Evolutionary conservation across 1,284 basidiomycete genomes (phyloP).

Genomic region (Albatrellus sp.): DNA sequence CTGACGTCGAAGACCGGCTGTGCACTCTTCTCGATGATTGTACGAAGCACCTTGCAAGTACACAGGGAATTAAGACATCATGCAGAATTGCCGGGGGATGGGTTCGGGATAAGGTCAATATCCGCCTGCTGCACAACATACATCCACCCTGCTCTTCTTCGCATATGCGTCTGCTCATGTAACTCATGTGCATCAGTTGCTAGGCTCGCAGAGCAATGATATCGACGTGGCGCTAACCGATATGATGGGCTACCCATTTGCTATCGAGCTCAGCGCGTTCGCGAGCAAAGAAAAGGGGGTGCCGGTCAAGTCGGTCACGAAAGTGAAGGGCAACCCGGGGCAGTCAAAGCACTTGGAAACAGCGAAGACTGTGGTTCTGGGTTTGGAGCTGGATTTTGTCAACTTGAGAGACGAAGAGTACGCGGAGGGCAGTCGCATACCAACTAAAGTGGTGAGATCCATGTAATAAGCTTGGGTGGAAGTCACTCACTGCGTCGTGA

Average conservation of each 20-base stretch:
- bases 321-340: constrained; percentile 90
- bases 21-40: constrained; percentile 64
- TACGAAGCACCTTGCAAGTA: constrained; percentile 34
- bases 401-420: constrained; percentile 93
- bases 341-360: constrained; percentile 99
- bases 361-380: constrained; percentile 79
- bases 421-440: constrained; percentile 79
- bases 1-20: constrained; percentile 40
- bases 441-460: constrained; percentile 64
- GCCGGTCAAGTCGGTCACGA: constrained; percentile 51
- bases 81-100: constrained; percentile 92
- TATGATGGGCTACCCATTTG: constrained; percentile 88
- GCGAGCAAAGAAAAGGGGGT: constrained; percentile 45
- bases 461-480: too few relatives aligned
- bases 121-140: constrained; percentile 7
- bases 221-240: constrained; percentile 88
- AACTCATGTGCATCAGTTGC: constrained; percentile 41
- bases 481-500: too few relatives aligned
- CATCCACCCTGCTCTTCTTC: background rate
- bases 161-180: background rate
- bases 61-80: constrained; percentile 43
- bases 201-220: constrained; percentile 78
- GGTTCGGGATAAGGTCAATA: constrained; percentile 89
- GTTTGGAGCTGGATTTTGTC: constrained; percentile 86
- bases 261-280: constrained; percentile 66